phyloP scores from a whole-genome alignment of 2,329 filamentous ascomycete species.

The Teratosphaeriaceae sp. region DNA sequence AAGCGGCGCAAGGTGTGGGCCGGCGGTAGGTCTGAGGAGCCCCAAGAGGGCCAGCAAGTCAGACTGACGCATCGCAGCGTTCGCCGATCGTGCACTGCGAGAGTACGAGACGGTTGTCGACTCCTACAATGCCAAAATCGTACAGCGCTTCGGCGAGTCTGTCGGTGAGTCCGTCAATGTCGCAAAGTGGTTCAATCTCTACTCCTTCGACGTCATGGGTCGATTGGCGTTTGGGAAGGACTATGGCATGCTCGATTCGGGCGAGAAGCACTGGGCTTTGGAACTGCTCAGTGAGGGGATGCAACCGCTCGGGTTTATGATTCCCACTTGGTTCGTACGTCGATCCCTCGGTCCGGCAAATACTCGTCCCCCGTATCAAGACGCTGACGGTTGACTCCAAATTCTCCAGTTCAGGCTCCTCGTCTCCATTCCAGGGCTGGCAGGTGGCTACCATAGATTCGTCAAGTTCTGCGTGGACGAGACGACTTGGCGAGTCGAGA shows the following conservation, averaged over 20 bases:
- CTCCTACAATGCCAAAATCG: slow-evolving; percentile 31
- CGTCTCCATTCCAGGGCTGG: slow-evolving; percentile 27
- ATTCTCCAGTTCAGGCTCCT: slow-evolving; percentile 23
- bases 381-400: too few relatives aligned
- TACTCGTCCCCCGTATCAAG: too few relatives aligned
- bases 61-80: slow-evolving; percentile 24
- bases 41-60: too few relatives aligned
- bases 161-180: slow-evolving; percentile 30
- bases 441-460: slow-evolving; percentile 29
- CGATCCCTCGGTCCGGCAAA: too few relatives aligned
- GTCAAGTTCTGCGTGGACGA: slow-evolving; percentile 30
- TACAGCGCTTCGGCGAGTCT: slow-evolving; percentile 23
- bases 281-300: slow-evolving; percentile 31
- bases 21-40: too few relatives aligned
- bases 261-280: slow-evolving; percentile 30
- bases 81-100: slow-evolving; percentile 35
- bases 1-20: slow-evolving; percentile 36
- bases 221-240: slow-evolving; percentile 38
- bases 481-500: slow-evolving; percentile 27
- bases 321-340: too few relatives aligned
- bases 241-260: slow-evolving; percentile 34
- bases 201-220: slow-evolving; percentile 41
- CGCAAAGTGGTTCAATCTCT: slow-evolving; percentile 36
- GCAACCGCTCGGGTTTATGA: too few relatives aligned
- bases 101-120: slow-evolving; percentile 36